Evolutionary conservation across 306 rosid species (phyloP).

Genomic region (Cyamopsis tetragonoloba): DNA sequence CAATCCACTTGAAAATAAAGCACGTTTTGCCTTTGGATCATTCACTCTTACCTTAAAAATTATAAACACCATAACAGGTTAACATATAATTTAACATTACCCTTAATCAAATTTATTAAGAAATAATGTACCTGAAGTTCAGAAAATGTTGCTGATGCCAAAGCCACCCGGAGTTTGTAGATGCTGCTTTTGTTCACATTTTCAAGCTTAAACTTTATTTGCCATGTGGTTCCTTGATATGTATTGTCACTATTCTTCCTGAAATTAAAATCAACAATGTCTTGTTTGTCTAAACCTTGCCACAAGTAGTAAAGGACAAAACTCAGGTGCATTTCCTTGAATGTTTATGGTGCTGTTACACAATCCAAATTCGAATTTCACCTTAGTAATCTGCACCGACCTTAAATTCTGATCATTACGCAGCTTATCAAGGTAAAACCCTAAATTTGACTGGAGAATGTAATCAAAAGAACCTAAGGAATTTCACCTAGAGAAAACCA

Average conservation of each 20-base stretch:
- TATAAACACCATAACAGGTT: background rate
- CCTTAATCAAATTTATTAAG: background rate
- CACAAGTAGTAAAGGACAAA: too few species aligned
- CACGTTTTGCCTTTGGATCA: slow-evolving; percentile 48
- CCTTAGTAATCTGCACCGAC: too few species aligned
- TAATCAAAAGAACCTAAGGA: too few species aligned
- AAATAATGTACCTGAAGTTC: slow-evolving; percentile 66
- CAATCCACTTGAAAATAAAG: slow-evolving; percentile 77
- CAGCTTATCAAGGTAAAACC: too few species aligned
- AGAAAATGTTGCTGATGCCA: slow-evolving; percentile 72
- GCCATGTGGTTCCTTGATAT: slow-evolving; percentile 96
- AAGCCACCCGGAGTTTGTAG: slow-evolving; percentile 71
- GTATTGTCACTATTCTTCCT: slow-evolving; percentile 66
- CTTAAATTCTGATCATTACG: too few species aligned
- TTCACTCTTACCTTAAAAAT: slow-evolving; percentile 73
- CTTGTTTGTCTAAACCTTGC: background rate
- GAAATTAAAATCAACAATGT: background rate
- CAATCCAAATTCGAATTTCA: too few species aligned
- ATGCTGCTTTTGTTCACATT: slow-evolving; percentile 35
- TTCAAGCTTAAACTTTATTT: slow-evolving; percentile 65
- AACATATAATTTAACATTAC: background rate
- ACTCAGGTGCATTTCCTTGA: too few species aligned
- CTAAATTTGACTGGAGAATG: too few species aligned
- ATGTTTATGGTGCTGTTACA: too few species aligned
- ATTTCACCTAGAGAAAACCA: too few species aligned